Percentiles rank a stretch among this genome's conserved stretches.
These are phyloP conservation scores for Aspergillus fructus DNA, from an alignment of 2,329 filamentous ascomycete genomes.

Conservation along the genomic window DNA sequence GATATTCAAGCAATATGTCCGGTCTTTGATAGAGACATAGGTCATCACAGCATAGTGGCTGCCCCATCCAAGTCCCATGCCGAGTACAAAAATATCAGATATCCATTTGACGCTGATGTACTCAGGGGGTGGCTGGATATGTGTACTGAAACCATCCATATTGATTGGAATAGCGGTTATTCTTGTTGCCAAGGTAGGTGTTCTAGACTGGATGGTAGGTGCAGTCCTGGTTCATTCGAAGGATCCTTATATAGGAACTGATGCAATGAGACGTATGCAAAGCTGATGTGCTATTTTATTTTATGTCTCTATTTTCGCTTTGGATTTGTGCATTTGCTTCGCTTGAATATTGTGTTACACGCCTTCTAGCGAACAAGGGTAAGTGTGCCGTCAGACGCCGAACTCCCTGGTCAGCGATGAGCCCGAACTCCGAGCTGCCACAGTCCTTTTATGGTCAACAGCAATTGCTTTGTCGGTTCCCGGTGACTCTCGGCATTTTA, in stretches of 20 bases:
- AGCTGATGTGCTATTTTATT: not conserved
- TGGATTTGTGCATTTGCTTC: not conserved
- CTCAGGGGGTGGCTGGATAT: not conserved
- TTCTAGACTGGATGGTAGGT: not conserved
- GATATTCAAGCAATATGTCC: conserved; percentile 19
- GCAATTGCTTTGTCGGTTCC: not conserved
- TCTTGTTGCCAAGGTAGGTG: not conserved
- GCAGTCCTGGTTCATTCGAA: not conserved
- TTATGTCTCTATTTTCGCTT: not conserved
- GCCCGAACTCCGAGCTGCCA: not conserved
- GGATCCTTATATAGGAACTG: not conserved
- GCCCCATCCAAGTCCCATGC: conserved; percentile 16
- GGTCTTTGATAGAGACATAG: conserved; percentile 15
- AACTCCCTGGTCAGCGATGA: not conserved
- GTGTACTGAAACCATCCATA: conserved; percentile 9
- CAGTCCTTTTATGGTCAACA: not conserved
- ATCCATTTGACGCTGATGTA: conserved; percentile 10
- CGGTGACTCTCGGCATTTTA: not conserved
- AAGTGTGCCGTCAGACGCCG: not conserved
- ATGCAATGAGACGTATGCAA: not conserved
- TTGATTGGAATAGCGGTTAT: not conserved
- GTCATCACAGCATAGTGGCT: conserved; percentile 17
- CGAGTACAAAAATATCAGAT: conserved; percentile 5
- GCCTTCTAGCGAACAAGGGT: not conserved
- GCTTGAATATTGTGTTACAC: not conserved